Conservation (phyloP, 176 grass and related monocot species). For the Leersia perrieri region DNA sequence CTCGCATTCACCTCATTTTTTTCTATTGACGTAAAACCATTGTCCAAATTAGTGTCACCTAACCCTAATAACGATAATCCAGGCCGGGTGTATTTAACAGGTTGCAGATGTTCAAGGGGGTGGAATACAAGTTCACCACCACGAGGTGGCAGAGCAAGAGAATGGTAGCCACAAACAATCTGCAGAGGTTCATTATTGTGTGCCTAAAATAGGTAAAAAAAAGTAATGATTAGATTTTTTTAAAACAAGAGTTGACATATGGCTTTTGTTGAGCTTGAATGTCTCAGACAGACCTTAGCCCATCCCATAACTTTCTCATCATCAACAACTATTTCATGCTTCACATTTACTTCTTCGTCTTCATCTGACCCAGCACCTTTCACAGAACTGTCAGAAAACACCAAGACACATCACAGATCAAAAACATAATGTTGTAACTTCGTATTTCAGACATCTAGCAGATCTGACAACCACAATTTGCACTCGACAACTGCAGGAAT, state of each 20-base stretch:
- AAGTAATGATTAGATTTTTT: slow-evolving; percentile 24
- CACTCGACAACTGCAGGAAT: slow-evolving; percentile 2
- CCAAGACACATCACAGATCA: slow-evolving; percentile 17
- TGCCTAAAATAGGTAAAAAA: slow-evolving; percentile 56
- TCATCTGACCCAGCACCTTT: slow-evolving; percentile 79
- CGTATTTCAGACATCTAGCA: slow-evolving; percentile 7
- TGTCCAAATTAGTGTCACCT: slow-evolving; percentile 29
- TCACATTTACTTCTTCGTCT: slow-evolving; percentile 63
- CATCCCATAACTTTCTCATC: slow-evolving; percentile 95
- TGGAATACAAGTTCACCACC: slow-evolving; percentile 87
- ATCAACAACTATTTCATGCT: slow-evolving; percentile 63
- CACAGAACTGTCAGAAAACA: slow-evolving; percentile 73
- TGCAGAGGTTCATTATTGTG: slow-evolving; percentile 92
- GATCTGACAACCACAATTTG: slow-evolving; percentile 16
- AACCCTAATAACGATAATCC: slow-evolving; percentile 63
- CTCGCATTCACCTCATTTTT: slow-evolving; percentile 57
- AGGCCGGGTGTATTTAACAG: slow-evolving; percentile 75
- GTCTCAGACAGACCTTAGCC: slow-evolving; percentile 78
- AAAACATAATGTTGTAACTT: slow-evolving; percentile 11
- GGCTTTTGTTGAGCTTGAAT: slow-evolving; percentile 20
- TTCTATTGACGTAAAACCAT: slow-evolving; percentile 44
- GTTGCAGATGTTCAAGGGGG: slow-evolving; percentile 86
- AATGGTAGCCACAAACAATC: slow-evolving; percentile 97
- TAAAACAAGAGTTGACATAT: slow-evolving; percentile 26
- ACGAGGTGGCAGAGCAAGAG: slow-evolving; percentile 65